Evolutionary conservation across 164 flowering plant species (phyloP).

Genomic region (Dillenia turbinata): DNA sequence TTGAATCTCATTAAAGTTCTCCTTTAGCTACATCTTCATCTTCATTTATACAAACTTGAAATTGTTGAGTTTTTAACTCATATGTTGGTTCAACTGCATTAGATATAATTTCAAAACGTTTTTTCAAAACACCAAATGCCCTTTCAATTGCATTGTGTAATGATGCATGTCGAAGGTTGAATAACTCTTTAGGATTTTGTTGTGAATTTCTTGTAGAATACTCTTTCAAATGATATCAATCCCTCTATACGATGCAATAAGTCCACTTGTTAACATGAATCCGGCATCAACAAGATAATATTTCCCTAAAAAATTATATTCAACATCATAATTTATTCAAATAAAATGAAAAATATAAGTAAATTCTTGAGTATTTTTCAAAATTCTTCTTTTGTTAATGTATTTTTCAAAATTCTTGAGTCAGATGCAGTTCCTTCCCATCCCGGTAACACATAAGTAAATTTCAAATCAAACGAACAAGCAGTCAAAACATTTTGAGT

Average conservation of each 20-base stretch:
- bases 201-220: background rate
- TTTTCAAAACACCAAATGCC: background rate
- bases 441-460: constrained; percentile 1
- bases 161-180: background rate
- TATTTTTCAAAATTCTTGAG: background rate
- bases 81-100: too few species aligned
- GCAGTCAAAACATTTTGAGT: background rate
- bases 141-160: background rate
- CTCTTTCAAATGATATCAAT: background rate
- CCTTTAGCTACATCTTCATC: too few species aligned
- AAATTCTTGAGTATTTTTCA: too few species aligned
- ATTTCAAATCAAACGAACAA: background rate
- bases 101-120: background rate
- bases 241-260: background rate
- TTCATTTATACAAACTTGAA: too few species aligned
- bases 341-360: too few species aligned
- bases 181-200: background rate
- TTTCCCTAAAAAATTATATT: background rate
- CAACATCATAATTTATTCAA: background rate
- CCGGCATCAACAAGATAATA: constrained; percentile 5
- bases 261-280: background rate
- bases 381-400: background rate
- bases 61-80: too few species aligned
- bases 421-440: constrained; percentile 4
- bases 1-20: too few species aligned